Conservation (phyloP, 352 stramenopile species). For the Pythium vanterpoolii region DNA sequence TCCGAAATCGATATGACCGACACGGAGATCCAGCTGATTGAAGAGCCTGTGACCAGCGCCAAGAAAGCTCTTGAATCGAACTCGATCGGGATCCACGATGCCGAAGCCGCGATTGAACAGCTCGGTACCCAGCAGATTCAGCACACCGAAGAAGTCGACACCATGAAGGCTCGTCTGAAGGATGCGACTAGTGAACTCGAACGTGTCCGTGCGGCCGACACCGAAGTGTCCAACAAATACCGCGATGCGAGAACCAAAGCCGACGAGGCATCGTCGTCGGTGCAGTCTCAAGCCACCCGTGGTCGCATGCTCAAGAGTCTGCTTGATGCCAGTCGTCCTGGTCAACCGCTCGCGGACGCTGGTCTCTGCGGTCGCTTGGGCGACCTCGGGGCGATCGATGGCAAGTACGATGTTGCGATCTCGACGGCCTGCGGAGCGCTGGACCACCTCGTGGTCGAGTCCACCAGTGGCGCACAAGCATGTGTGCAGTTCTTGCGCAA, state of each 20-base stretch:
- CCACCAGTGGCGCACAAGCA: conserved; percentile 91
- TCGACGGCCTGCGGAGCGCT: conserved; percentile 96
- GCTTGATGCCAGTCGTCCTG: conserved; percentile 88
- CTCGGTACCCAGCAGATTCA: conserved; percentile 57
- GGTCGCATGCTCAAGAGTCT: conserved; percentile 88
- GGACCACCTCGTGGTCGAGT: conserved; percentile 98
- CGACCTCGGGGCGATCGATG: conserved; percentile 95
- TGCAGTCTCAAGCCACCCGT: conserved; percentile 65
- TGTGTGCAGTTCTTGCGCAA: conserved; percentile 96
- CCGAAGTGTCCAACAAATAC: conserved; percentile 51
- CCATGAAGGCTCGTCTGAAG: conserved; percentile 72
- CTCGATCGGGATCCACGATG: conserved; percentile 45
- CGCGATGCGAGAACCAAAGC: conserved; percentile 71
- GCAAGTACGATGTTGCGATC: conserved; percentile 97
- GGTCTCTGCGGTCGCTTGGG: conserved; percentile 95
- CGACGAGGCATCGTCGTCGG: conserved; percentile 62
- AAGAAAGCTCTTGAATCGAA: conserved; percentile 81
- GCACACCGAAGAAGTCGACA: conserved; percentile 49
- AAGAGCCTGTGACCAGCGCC: conserved; percentile 65
- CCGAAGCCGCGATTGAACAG: conserved; percentile 53
- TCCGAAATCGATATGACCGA: conserved; percentile 79
- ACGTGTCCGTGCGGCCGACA: conserved; percentile 46
- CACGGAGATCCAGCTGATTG: conserved; percentile 79
- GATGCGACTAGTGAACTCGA: conserved; percentile 83
- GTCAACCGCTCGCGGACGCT: conserved; percentile 88